phyloP scores from a whole-genome alignment of 2,329 filamentous ascomycete species.

The Colletotrichum sp. region DNA sequence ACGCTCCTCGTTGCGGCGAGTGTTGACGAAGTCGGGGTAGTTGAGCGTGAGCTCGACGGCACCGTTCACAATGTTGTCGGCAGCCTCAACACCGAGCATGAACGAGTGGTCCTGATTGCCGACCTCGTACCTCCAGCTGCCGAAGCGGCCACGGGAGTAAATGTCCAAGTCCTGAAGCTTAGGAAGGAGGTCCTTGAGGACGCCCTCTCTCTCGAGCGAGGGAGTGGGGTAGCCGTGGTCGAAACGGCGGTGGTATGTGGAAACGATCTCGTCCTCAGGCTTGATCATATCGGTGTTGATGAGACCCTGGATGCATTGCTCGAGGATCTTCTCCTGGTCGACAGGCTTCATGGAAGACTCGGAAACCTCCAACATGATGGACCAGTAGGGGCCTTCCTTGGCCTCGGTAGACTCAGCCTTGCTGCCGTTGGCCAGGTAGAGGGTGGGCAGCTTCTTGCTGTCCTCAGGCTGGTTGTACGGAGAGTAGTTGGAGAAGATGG shows the following conservation, averaged over 20 bases:
- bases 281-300: conserved; percentile 98
- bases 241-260: conserved; percentile 97
- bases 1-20: conserved; percentile 70
- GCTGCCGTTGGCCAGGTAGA: conserved; percentile 84
- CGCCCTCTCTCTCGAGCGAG: conserved; percentile 91
- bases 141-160: conserved; percentile 94
- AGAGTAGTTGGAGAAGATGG: conserved; percentile 99
- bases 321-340: conserved; percentile 81
- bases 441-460: conserved; percentile 83
- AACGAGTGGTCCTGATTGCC: conserved; percentile 98
- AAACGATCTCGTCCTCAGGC: conserved; percentile 91
- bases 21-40: conserved; percentile 96
- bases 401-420: conserved; percentile 75
- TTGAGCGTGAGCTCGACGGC: conserved; percentile 92
- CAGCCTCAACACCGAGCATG: conserved; percentile 95
- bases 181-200: conserved; percentile 89
- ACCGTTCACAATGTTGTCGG: conserved; percentile 87
- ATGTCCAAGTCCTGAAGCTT: conserved; percentile 92
- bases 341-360: conserved; percentile 96
- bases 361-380: conserved; percentile 98
- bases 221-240: conserved; percentile 98
- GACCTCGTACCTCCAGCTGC: conserved; percentile 95
- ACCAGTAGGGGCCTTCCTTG: conserved; percentile 96
- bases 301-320: conserved; percentile 92
- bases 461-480: conserved; percentile 93